Conservation (phyloP, 768 basidiomycete species). For the Scleroderma bovista region DNA sequence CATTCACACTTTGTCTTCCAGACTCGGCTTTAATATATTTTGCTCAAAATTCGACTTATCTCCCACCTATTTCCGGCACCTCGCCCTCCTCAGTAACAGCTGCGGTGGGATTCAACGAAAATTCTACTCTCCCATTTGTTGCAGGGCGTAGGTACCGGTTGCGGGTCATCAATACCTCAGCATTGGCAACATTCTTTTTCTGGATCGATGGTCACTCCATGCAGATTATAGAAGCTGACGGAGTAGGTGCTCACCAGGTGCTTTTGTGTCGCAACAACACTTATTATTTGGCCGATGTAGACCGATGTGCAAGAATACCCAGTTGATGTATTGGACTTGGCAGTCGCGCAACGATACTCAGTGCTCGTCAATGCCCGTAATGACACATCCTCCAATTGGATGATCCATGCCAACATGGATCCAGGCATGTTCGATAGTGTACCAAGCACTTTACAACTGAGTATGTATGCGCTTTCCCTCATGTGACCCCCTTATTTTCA, state of each 20-base stretch:
- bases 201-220: constrained; percentile 89
- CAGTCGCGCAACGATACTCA: constrained; percentile 91
- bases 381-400: constrained; percentile 80
- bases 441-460: constrained; percentile 67
- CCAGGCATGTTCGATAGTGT: constrained; percentile 82
- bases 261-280: not conserved
- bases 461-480: constrained; percentile 39
- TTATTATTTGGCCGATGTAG: constrained; percentile 29
- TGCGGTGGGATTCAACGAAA: constrained; percentile 78
- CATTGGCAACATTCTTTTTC: constrained; percentile 72
- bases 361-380: constrained; percentile 88
- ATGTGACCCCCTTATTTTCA: not conserved
- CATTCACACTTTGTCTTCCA: constrained; percentile 20
- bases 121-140: constrained; percentile 74
- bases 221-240: constrained; percentile 80
- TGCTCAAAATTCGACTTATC: constrained; percentile 66
- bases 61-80: constrained; percentile 51
- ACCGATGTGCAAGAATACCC: constrained; percentile 73
- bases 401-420: constrained; percentile 89
- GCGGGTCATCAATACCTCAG: constrained; percentile 79
- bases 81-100: constrained; percentile 42
- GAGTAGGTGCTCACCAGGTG: constrained; percentile 40
- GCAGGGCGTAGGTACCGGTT: constrained; percentile 89
- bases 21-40: constrained; percentile 84
- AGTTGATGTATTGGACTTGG: constrained; percentile 64